A percentile compares a stretch with the other conserved stretches of the same genome.
phyloP scores from a whole-genome alignment of 2,329 filamentous ascomycete species.

The Akanthomyces muscarius region DNA sequence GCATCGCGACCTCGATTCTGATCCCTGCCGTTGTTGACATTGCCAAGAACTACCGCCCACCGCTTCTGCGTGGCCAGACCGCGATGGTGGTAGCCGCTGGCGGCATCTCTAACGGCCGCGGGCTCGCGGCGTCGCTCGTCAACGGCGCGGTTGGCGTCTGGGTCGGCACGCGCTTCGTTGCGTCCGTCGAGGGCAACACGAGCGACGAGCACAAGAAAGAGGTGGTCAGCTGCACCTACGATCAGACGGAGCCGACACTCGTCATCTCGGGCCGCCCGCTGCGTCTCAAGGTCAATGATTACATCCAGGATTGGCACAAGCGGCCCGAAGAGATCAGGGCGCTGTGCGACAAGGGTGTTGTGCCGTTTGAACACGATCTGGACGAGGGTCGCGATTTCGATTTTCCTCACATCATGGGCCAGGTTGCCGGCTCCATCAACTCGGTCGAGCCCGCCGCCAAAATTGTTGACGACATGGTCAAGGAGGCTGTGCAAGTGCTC shows the following conservation, averaged over 20 bases:
- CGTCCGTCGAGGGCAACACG: conserved; percentile 74
- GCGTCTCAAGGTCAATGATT: conserved; percentile 77
- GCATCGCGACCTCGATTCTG: conserved; percentile 79
- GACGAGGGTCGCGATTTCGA: conserved; percentile 80
- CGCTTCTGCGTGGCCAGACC: conserved; percentile 61
- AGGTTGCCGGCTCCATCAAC: conserved; percentile 75
- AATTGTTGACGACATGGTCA: conserved; percentile 90
- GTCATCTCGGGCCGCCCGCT: conserved; percentile 79
- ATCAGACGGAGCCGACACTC: conserved; percentile 77
- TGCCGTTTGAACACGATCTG: conserved; percentile 79
- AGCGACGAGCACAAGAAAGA: conserved; percentile 78
- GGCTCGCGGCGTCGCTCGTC: conserved; percentile 77
- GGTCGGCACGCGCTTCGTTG: conserved; percentile 93
- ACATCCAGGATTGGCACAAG: conserved; percentile 76
- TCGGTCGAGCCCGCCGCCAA: conserved; percentile 75
- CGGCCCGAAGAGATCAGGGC: conserved; percentile 69
- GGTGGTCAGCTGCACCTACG: conserved; percentile 73
- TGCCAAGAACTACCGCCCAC: conserved; percentile 65
- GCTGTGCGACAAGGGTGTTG: conserved; percentile 70
- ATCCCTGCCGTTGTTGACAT: conserved; percentile 86
- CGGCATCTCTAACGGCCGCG: conserved; percentile 78
- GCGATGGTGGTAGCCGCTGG: conserved; percentile 86
- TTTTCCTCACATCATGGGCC: conserved; percentile 86
- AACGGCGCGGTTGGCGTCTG: conserved; percentile 85
- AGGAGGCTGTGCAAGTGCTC: conserved; percentile 66